phyloP scores from a whole-genome alignment of 176 grass and related monocot species.

The Themeda triandra region DNA sequence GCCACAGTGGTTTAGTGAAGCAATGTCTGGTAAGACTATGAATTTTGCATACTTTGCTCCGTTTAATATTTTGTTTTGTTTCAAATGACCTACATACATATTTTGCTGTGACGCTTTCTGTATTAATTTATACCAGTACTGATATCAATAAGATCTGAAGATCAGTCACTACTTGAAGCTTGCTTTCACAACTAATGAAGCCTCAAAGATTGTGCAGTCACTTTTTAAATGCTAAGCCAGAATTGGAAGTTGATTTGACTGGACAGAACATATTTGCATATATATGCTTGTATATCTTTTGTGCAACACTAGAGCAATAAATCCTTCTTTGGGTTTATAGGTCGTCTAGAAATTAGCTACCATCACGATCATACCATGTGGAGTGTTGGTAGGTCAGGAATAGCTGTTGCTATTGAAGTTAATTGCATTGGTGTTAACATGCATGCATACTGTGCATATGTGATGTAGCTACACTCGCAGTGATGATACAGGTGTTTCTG shows the following conservation, averaged over 20 bases:
- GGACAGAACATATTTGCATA: slow-evolving; percentile 2
- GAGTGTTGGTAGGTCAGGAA: not conserved
- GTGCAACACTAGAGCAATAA: not conserved
- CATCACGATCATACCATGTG: too few species aligned
- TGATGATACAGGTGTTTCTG: not conserved
- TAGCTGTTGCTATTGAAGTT: not conserved
- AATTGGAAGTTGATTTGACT: slow-evolving; percentile 13
- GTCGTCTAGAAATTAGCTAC: not conserved
- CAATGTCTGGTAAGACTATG: slow-evolving; percentile 60
- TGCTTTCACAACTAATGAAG: not conserved
- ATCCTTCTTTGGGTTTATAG: not conserved
- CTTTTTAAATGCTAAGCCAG: not conserved
- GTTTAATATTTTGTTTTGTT: not conserved
- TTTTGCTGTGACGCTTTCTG: not conserved
- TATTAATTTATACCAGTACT: not conserved
- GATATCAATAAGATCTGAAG: not conserved
- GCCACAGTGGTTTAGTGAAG: slow-evolving; percentile 79
- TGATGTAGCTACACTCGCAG: not conserved
- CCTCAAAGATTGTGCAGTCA: not conserved
- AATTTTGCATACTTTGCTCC: not conserved
- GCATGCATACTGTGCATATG: not conserved
- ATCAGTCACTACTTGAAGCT: not conserved
- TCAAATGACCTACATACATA: not conserved
- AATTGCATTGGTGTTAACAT: not conserved
- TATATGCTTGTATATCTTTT: not conserved